These are phyloP conservation scores for Musa itinerans DNA, from an alignment of 176 grass and related monocot genomes.

Conservation along the genomic window DNA sequence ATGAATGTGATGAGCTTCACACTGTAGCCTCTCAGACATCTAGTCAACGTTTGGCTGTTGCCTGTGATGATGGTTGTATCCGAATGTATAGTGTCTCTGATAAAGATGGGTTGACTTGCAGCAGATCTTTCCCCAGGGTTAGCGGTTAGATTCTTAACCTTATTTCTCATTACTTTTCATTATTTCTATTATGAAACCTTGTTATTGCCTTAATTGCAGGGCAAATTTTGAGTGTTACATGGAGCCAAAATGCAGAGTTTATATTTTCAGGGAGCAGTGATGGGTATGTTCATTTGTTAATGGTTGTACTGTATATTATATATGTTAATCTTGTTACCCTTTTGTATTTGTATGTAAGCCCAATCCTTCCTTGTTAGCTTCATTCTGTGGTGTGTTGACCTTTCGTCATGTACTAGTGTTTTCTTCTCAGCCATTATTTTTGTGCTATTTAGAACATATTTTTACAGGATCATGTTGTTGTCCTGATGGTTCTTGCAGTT, in stretches of 20 bases:
- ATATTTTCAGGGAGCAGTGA: constrained; percentile 88
- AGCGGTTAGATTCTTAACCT: constrained; percentile 49
- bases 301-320: not conserved
- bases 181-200: not conserved
- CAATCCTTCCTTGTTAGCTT: not conserved
- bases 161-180: constrained; percentile 2
- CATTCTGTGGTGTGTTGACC: not conserved
- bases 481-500: constrained; percentile 29
- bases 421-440: not conserved
- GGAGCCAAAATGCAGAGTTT: constrained; percentile 64
- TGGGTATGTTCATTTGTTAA: constrained; percentile 46
- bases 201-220: constrained; percentile 30
- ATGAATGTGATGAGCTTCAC: constrained; percentile 26
- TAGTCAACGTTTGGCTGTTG: constrained; percentile 55
- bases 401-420: not conserved
- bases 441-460: not conserved
- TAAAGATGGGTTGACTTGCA: constrained; percentile 61
- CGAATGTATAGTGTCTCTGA: constrained; percentile 67
- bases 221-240: constrained; percentile 72
- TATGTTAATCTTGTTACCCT: not conserved
- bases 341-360: not conserved
- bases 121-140: constrained; percentile 75
- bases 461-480: not conserved
- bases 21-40: constrained; percentile 23
- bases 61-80: constrained; percentile 82